A percentile compares a stretch with the other conserved stretches of the same genome.
Evolutionary conservation across 2,329 filamentous ascomycete genomes (phyloP).

Genomic region (Diplodia scrobiculata): DNA sequence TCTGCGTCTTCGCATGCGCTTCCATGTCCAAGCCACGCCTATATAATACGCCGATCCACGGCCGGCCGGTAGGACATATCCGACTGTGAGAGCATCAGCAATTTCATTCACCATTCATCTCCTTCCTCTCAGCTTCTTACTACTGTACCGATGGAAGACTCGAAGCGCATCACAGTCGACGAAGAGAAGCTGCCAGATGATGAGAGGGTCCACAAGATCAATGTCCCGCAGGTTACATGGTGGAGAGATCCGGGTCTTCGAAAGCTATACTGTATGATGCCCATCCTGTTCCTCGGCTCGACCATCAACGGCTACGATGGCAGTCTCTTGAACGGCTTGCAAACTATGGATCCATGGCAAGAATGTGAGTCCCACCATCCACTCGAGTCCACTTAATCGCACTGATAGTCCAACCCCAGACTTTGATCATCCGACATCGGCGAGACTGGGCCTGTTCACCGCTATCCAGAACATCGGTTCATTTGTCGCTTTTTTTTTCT

Average conservation of each 20-base stretch:
- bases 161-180: not conserved
- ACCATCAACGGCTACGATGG: constrained; percentile 54
- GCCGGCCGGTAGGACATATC: not conserved
- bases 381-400: not conserved
- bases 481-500: constrained; percentile 48
- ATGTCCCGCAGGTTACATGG: constrained; percentile 41
- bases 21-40: not conserved
- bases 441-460: constrained; percentile 52
- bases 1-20: not conserved
- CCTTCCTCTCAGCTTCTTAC: not conserved
- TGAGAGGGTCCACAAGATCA: constrained; percentile 19
- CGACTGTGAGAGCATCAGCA: not conserved
- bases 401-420: constrained; percentile 36
- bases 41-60: constrained; percentile 5
- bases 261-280: constrained; percentile 40
- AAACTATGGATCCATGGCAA: constrained; percentile 51
- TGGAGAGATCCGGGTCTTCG: constrained; percentile 39
- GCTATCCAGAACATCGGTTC: constrained; percentile 55
- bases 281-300: constrained; percentile 38
- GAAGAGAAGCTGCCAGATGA: constrained; percentile 13
- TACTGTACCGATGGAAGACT: not conserved
- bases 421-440: constrained; percentile 37
- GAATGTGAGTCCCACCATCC: constrained; percentile 42
- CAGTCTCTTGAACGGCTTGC: constrained; percentile 54
- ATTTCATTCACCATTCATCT: not conserved